These are phyloP conservation scores for Porphyrellus sp. DNA, from an alignment of 1,284 basidiomycete genomes.

Conservation along the genomic window DNA sequence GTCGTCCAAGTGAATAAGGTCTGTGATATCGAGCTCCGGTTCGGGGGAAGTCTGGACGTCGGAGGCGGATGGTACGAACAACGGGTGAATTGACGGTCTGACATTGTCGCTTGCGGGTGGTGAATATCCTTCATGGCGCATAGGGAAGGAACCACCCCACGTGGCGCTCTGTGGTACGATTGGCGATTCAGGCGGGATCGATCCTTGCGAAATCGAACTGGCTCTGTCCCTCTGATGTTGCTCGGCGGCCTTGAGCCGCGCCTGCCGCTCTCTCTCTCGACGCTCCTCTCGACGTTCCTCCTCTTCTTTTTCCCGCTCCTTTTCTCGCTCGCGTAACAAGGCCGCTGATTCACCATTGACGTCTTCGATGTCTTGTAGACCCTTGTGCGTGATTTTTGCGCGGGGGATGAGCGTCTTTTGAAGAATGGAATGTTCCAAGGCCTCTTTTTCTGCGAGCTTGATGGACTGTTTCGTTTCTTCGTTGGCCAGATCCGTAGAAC, in stretches of 20 bases:
- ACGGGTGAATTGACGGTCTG: slow-evolving; percentile 37
- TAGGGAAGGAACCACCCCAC: slow-evolving; percentile 60
- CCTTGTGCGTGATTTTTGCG: slow-evolving; percentile 88
- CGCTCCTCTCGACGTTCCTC: slow-evolving; percentile 57
- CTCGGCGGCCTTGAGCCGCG: slow-evolving; percentile 48
- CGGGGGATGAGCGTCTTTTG: slow-evolving; percentile 68
- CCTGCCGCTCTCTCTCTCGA: slow-evolving; percentile 60
- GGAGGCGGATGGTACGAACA: slow-evolving; percentile 44
- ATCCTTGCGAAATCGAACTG: slow-evolving; percentile 42
- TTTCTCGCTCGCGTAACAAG: slow-evolving; percentile 54
- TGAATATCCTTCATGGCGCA: slow-evolving; percentile 27
- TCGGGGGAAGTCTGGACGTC: slow-evolving; percentile 44
- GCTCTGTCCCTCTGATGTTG: slow-evolving; percentile 45
- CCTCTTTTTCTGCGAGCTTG: slow-evolving; percentile 73
- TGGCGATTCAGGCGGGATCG: slow-evolving; percentile 65
- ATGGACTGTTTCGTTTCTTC: slow-evolving; percentile 80
- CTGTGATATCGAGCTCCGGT: slow-evolving; percentile 67
- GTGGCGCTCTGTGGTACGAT: slow-evolving; percentile 41
- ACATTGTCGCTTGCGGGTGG: slow-evolving; percentile 22
- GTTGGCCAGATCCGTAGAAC: slow-evolving; percentile 80
- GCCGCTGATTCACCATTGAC: slow-evolving; percentile 52
- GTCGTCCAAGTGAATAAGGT: slow-evolving; percentile 77
- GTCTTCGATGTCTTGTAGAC: slow-evolving; percentile 82
- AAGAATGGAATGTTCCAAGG: slow-evolving; percentile 78
- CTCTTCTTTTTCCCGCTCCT: slow-evolving; percentile 51